Evolutionary conservation across 2,329 filamentous ascomycete genomes (phyloP).

Genomic region (Claviceps africana): DNA sequence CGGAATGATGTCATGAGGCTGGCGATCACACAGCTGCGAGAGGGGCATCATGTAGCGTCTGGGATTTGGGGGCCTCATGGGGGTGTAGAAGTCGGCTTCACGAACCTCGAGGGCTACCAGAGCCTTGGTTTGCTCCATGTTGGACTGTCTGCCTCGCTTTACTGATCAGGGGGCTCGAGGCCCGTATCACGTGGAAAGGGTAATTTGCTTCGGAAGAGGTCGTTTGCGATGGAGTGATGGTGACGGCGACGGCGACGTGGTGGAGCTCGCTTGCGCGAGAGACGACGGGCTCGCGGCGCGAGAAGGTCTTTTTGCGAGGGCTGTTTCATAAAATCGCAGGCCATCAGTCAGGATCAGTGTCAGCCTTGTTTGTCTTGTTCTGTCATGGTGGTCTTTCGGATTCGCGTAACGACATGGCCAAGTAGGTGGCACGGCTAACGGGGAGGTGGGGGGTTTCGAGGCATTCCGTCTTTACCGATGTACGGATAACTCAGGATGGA

Average conservation of each 20-base stretch:
- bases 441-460: neutral
- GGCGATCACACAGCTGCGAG: neutral
- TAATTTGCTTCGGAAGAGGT: neutral
- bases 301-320: neutral
- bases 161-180: constrained; percentile 5
- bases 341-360: neutral
- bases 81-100: neutral
- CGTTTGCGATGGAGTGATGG: neutral
- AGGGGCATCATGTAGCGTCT: neutral
- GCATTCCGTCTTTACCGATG: neutral
- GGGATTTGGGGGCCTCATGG: neutral
- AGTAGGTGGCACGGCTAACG: neutral
- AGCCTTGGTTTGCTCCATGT: constrained; percentile 62
- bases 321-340: neutral
- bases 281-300: neutral
- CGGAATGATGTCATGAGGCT: neutral
- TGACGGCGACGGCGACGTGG: neutral
- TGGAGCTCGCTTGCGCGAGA: neutral
- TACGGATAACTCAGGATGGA: neutral
- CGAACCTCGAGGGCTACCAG: constrained; percentile 48
- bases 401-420: neutral
- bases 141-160: constrained; percentile 10
- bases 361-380: neutral
- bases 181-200: neutral
- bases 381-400: neutral